Percentiles rank a stretch among this genome's conserved stretches.
phyloP scores from a whole-genome alignment of 2,329 filamentous ascomycete species.

The Fusarium sp. region DNA sequence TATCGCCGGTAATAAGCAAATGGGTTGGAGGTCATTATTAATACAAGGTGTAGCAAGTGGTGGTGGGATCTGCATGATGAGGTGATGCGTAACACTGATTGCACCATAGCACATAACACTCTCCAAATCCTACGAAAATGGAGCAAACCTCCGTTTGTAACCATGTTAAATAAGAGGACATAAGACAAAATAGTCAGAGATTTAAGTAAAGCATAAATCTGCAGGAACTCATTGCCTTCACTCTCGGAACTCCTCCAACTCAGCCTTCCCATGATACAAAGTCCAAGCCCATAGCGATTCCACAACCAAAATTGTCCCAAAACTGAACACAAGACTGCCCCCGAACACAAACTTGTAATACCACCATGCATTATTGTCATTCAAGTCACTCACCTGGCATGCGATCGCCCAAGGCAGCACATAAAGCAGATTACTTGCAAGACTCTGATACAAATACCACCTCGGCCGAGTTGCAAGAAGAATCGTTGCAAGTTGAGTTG shows the following conservation, averaged over 20 bases:
- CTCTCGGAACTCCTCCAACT: slow-evolving; percentile 47
- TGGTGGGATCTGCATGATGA: slow-evolving; percentile 6
- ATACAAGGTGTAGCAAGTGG: not conserved
- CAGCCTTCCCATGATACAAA: slow-evolving; percentile 54
- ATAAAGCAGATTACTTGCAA: slow-evolving; percentile 72
- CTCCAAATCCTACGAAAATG: not conserved
- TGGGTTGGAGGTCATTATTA: not conserved
- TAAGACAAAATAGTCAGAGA: fast-evolving
- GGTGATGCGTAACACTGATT: slow-evolving; percentile 11
- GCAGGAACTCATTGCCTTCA: not conserved
- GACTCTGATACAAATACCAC: slow-evolving; percentile 74
- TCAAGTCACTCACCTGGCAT: slow-evolving; percentile 58
- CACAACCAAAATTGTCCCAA: slow-evolving; percentile 62
- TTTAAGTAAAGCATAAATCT: fast-evolving
- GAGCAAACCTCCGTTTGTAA: too few relatives aligned
- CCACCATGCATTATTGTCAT: slow-evolving; percentile 67
- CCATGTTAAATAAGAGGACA: fast-evolving
- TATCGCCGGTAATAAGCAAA: not conserved
- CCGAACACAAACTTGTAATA: slow-evolving; percentile 74
- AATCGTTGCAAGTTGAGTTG: slow-evolving; percentile 70
- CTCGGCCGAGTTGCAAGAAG: slow-evolving; percentile 68
- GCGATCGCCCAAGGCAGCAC: slow-evolving; percentile 76
- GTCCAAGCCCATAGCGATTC: slow-evolving; percentile 61
- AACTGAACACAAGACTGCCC: slow-evolving; percentile 72
- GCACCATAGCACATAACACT: not conserved